Evolutionary conservation across 2,329 filamentous ascomycete species (phyloP), one percentile per base, ranked within the genome.

Genomic region (Fusarium floridanum): DNA sequence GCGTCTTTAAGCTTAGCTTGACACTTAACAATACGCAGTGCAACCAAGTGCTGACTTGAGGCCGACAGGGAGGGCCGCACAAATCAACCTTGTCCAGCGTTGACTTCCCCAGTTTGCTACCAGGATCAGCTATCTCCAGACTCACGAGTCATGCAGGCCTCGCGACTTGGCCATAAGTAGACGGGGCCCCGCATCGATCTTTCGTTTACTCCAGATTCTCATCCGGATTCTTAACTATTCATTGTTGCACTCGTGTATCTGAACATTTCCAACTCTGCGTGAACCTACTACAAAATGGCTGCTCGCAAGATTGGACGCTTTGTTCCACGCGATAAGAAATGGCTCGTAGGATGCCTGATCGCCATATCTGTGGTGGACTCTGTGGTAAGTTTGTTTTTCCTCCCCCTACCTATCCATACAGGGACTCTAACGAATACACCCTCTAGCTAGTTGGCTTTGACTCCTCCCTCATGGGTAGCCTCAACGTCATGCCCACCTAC

Each of bases 401-500:
- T 14, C 12, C 5, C 48, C 41, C 27, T 17, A 17, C 5, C 32
- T 12, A 32, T 29, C 8, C 14, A 66, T 17, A 34, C 50, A 50
- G 10, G 14, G 32, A 34, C 27, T 34, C 64, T 66, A 22, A 61
- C 60, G 36, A 20, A 37, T 3, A 17, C 29, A 43, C 55, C 11
- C 32, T 34, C 45, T 39, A 67, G 64, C 64, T 67, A 20, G 64
- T 67, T 29, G 64, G 64, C 29, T 67, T 62, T 57, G 64, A 67
- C 36, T 56, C 45, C 45, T 62, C 59, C 34, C 34, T 67, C 10
- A 67, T 67, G 64, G 64, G 64, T 16, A 62, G 56, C 7, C 39
- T 72, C 37, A 67, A 71, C 9, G 68, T 67, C 32, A 67, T 67
- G 68, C 32, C 53, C 22, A 64, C 59, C 3, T 70, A 70, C 60